These are phyloP conservation scores for Heliocybe sulcata DNA, from an alignment of 1,284 basidiomycete genomes.

Conservation along the genomic window DNA sequence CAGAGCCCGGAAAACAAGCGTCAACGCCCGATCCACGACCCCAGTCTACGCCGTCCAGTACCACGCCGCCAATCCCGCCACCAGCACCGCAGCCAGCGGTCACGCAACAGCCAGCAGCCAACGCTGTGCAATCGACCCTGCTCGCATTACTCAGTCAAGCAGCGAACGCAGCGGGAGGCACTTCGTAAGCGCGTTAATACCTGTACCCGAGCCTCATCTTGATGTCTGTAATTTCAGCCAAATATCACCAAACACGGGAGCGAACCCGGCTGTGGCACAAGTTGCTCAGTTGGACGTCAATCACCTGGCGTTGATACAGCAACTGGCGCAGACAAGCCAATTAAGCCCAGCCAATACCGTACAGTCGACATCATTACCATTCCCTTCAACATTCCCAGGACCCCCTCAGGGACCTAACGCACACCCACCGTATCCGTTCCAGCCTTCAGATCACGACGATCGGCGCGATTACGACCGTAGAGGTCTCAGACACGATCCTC, in stretches of 20 bases:
- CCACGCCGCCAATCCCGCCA: slow-evolving; percentile 16
- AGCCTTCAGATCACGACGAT: slow-evolving; percentile 32
- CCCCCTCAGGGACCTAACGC: slow-evolving; percentile 21
- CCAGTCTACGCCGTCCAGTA: slow-evolving; percentile 16
- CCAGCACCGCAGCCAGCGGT: slow-evolving; percentile 21
- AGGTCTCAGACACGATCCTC: slow-evolving; percentile 39
- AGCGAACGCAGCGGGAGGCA: slow-evolving; percentile 24
- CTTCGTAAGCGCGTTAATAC: slow-evolving; percentile 3
- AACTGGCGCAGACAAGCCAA: slow-evolving; percentile 57
- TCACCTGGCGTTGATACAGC: slow-evolving; percentile 66
- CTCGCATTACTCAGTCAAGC: slow-evolving; percentile 64
- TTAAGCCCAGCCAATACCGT: slow-evolving; percentile 24
- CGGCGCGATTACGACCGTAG: slow-evolving; percentile 30
- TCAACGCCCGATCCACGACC: slow-evolving; percentile 34
- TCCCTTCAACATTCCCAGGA: slow-evolving; percentile 20
- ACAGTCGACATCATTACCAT: slow-evolving; percentile 16
- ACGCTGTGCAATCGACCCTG: slow-evolving; percentile 51
- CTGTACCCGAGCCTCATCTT: slow-evolving; percentile 8
- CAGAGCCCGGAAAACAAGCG: slow-evolving; percentile 46
- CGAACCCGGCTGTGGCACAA: slow-evolving; percentile 17
- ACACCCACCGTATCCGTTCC: slow-evolving; percentile 20
- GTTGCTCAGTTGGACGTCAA: slow-evolving; percentile 38
- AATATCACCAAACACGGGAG: slow-evolving; percentile 48
- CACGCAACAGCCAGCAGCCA: slow-evolving; percentile 17
- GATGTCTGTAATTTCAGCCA: slow-evolving; percentile 34